Base-by-base conservation (phyloP, 163 green algal genomes). In the Scenedesmus sp. region DNA sequence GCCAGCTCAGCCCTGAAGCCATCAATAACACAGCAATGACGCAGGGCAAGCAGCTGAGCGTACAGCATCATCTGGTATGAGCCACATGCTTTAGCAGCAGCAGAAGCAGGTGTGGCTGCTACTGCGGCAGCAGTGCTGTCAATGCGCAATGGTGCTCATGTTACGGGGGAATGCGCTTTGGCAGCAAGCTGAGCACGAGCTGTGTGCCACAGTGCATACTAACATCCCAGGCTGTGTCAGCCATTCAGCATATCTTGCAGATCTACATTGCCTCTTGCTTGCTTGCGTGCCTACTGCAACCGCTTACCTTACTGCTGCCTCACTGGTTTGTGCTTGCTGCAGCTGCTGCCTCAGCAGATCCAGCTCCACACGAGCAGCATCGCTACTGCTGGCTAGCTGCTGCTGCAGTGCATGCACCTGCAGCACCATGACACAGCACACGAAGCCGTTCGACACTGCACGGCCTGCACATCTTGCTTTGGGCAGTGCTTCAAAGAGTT, bases 341-440 rank as follows among this genome's bases (percentile, higher is more conserved):
- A 35, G 78, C 43, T 20, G 78, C 78, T 51, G 78, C 78, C 42
- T 82, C 73, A 82, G 35, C 73, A 82, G 37, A 5, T 44, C 37
- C 18, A 44, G 35, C 73, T 82, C 35, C 53, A 30, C n/a, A 51
- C 37, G 30, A 44, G 30, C 40, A 22, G 42, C 42, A 2, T 35
- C 68, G 43, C 44, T 68, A 40, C 13, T 82, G 73, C 73, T 82
- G 73, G 43, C 65, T 72, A 79, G 37, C 85, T 90, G 70, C 43
- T 90, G 56, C 72, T 90, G 44, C 70, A 90, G 85, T 18, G 33
- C n/a, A 37, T 51, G 43, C 49, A 83, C 37, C 83, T 89, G 61
- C 83, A 89, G 16, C 49, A 84, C 22, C 9, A 37, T 12, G 51
- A 20, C 43, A 43, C 40, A 70, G 79, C 79, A 84, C 24, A 15